Percentiles rank a stretch among this genome's conserved stretches.
Evolutionary conservation across 768 basidiomycete genomes (phyloP).

Genomic region (Stropharia rugosoannulata): DNA sequence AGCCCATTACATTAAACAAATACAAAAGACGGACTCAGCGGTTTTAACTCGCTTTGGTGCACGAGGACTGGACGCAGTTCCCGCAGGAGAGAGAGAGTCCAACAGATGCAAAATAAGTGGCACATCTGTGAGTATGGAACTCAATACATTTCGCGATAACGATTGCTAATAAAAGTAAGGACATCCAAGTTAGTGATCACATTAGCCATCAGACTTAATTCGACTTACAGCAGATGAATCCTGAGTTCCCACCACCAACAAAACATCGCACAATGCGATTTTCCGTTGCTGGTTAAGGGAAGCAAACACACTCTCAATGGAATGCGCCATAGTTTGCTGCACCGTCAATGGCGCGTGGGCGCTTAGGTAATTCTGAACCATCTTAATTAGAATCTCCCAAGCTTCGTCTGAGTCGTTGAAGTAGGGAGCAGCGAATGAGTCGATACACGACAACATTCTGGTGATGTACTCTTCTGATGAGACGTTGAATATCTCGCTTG

Average conservation of each 20-base stretch:
- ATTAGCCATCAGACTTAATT: neutral
- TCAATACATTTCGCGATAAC: constrained; percentile 49
- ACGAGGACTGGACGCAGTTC: constrained; percentile 40
- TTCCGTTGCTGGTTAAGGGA: constrained; percentile 52
- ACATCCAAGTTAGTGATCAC: neutral
- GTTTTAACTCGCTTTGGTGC: constrained; percentile 66
- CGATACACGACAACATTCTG: constrained; percentile 50
- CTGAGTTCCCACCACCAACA: constrained; percentile 54
- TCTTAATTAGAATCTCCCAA: constrained; percentile 52
- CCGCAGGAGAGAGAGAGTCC: constrained; percentile 43
- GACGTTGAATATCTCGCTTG: constrained; percentile 17
- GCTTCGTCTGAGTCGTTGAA: constrained; percentile 43
- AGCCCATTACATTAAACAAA: neutral
- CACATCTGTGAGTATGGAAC: constrained; percentile 47
- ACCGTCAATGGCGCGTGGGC: constrained; percentile 44
- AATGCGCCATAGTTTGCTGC: constrained; percentile 39
- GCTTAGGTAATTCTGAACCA: constrained; percentile 43
- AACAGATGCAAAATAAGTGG: constrained; percentile 55
- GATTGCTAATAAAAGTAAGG: constrained; percentile 35
- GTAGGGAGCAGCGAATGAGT: constrained; percentile 40
- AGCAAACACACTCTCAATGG: constrained; percentile 57
- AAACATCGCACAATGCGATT: constrained; percentile 48
- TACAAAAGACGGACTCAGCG: constrained; percentile 47
- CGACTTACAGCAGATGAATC: constrained; percentile 48
- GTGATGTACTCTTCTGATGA: constrained; percentile 35